Evolutionary conservation across 2,329 filamentous ascomycete genomes (phyloP).

Genomic region (Metarhizium brunneum): DNA sequence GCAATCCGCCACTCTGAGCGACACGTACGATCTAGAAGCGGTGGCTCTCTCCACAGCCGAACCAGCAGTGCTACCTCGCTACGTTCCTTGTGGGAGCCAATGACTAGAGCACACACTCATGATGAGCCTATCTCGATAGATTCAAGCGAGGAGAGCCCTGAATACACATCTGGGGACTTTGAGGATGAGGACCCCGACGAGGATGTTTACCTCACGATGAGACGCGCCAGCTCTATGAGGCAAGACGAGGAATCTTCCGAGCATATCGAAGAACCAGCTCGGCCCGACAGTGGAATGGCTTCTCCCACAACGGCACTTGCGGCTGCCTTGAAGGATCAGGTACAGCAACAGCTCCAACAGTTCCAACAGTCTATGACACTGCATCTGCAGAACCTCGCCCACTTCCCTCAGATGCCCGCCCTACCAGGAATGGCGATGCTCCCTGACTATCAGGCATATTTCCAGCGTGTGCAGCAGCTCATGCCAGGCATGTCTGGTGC

Average conservation of each 20-base stretch:
- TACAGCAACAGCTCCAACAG: conserved; percentile 65
- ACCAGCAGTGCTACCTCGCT: conserved; percentile 60
- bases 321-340: conserved; percentile 62
- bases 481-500: conserved; percentile 54
- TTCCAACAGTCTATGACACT: conserved; percentile 63
- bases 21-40: conserved; percentile 58
- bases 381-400: conserved; percentile 49
- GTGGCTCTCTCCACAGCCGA: conserved; percentile 48
- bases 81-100: conserved; percentile 56
- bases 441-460: conserved; percentile 63
- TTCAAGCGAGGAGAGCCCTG: conserved; percentile 31
- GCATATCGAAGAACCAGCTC: conserved; percentile 28
- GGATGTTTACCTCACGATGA: conserved; percentile 26
- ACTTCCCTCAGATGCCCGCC: conserved; percentile 44
- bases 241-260: conserved; percentile 23
- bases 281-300: conserved; percentile 25
- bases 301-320: conserved; percentile 55
- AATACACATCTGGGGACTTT: conserved; percentile 36
- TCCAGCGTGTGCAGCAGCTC: conserved; percentile 58
- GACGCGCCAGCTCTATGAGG: conserved; percentile 19
- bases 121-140: conserved; percentile 30
- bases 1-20: conserved; percentile 53
- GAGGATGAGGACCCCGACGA: conserved; percentile 32
- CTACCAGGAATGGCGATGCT: conserved; percentile 51
- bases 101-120: conserved; percentile 22